These are phyloP conservation scores for Russula abietina DNA, from an alignment of 768 basidiomycete species.

Conservation along the genomic window DNA sequence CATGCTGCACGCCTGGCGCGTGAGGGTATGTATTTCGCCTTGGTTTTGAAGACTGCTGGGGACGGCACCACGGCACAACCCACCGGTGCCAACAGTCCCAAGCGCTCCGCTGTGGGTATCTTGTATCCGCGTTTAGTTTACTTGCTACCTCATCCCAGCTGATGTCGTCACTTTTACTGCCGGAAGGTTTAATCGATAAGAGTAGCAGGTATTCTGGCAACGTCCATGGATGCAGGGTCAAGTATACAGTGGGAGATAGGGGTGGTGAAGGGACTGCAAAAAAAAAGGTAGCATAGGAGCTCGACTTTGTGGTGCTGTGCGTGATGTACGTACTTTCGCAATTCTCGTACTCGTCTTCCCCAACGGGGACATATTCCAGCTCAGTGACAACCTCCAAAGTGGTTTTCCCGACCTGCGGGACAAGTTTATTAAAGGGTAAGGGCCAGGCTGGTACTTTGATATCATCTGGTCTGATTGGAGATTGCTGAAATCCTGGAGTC, in stretches of 20 bases:
- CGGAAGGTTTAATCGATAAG: conserved; percentile 11
- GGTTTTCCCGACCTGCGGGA: conserved; percentile 21
- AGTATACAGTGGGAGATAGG: conserved; percentile 17
- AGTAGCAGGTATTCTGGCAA: conserved; percentile 23
- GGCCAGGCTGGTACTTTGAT: conserved; percentile 18
- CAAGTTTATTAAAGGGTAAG: conserved; percentile 10
- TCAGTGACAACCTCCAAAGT: conserved; percentile 22
- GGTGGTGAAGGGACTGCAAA: conserved; percentile 15
- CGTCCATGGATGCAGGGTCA: conserved; percentile 20
- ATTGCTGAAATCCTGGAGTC: conserved; percentile 24
- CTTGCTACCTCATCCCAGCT: conserved; percentile 20
- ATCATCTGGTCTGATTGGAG: conserved; percentile 18
- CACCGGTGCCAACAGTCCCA: conserved; percentile 27
- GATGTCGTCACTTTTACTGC: neutral
- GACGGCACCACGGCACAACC: conserved; percentile 22
- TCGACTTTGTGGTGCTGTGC: neutral
- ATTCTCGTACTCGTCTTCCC: neutral
- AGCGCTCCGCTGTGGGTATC: conserved; percentile 9
- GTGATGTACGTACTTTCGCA: conserved; percentile 5
- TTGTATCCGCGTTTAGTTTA: conserved; percentile 8
- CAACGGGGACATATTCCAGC: conserved; percentile 3
- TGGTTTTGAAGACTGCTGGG: neutral
- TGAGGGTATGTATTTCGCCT: conserved; percentile 15
- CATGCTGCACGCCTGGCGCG: conserved; percentile 24
- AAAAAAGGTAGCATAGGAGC: neutral